phyloP scores from a whole-genome alignment of 75 land plant species.

The Pseudotsuga menziesii region DNA sequence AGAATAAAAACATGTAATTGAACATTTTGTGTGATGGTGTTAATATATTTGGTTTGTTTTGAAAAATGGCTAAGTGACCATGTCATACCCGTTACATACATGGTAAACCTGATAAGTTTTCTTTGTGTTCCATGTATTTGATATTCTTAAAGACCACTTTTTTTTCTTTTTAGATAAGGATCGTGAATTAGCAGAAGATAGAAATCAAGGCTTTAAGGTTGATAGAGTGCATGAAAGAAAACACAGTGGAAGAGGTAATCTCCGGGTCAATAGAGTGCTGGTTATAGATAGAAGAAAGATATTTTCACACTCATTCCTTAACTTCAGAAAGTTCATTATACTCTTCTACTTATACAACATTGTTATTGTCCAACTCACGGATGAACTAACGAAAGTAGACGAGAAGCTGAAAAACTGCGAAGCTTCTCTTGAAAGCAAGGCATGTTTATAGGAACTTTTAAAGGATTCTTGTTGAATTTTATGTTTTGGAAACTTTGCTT shows the following conservation, averaged over 20 bases:
- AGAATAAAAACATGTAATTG: not conserved
- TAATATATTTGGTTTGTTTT: not conserved
- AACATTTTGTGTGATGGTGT: not conserved
- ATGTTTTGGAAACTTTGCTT: not conserved
- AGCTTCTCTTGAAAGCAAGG: conserved; percentile 77
- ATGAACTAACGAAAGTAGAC: conserved; percentile 66
- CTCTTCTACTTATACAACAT: not conserved
- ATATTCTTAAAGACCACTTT: not conserved
- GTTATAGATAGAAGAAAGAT: not conserved
- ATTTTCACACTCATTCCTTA: not conserved
- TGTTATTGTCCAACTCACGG: conserved; percentile 58
- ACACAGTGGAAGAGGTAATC: conserved; percentile 91
- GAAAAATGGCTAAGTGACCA: not conserved
- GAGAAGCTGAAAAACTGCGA: conserved; percentile 74
- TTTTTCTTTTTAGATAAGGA: conserved; percentile 59
- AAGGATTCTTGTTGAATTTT: not conserved
- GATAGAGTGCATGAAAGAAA: conserved; percentile 73
- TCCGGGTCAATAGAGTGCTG: not conserved
- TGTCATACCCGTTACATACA: not conserved
- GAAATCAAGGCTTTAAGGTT: conserved; percentile 77
- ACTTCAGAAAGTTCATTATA: not conserved
- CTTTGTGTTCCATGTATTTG: conserved; percentile 5
- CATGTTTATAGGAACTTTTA: conserved; percentile 11
- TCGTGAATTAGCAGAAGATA: conserved; percentile 72
- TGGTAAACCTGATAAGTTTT: not conserved